Evolutionary conservation across 441 rosid species (phyloP).

Genomic region (Aleurites moluccanus): DNA sequence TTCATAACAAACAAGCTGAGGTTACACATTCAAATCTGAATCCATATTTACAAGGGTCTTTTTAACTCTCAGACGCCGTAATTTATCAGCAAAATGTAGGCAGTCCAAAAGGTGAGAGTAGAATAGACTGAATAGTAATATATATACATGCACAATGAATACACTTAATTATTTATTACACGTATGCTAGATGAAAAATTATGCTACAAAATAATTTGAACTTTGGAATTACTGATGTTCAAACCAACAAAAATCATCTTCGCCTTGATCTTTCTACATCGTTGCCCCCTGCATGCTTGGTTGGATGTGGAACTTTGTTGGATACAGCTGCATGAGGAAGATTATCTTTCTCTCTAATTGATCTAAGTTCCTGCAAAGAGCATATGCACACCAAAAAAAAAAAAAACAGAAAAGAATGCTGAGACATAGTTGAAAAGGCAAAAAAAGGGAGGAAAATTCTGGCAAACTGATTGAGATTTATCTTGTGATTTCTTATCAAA

Average conservation of each 20-base stretch:
- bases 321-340: slow-evolving; percentile 23
- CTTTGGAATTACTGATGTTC: slow-evolving; percentile 14
- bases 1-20: slow-evolving; percentile 4
- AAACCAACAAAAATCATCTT: slow-evolving; percentile 31
- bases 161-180: slow-evolving; percentile 10
- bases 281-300: slow-evolving; percentile 27
- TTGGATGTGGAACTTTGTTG: slow-evolving; percentile 29
- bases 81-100: slow-evolving; percentile 14
- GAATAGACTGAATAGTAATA: not conserved
- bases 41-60: slow-evolving; percentile 36
- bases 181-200: slow-evolving; percentile 17
- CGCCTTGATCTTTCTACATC: slow-evolving; percentile 39
- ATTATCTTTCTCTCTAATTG: slow-evolving; percentile 41
- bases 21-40: slow-evolving; percentile 16
- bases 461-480: not conserved
- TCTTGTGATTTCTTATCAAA: not conserved
- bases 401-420: not conserved
- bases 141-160: slow-evolving; percentile 33
- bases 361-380: slow-evolving; percentile 57
- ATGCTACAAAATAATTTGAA: slow-evolving; percentile 25
- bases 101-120: not conserved
- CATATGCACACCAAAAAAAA: not conserved
- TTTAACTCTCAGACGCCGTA: slow-evolving; percentile 18
- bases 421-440: not conserved
- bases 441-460: not conserved